Base-by-base conservation (phyloP, 179 eudicot species). In the Heliamphora pulchella region DNA sequence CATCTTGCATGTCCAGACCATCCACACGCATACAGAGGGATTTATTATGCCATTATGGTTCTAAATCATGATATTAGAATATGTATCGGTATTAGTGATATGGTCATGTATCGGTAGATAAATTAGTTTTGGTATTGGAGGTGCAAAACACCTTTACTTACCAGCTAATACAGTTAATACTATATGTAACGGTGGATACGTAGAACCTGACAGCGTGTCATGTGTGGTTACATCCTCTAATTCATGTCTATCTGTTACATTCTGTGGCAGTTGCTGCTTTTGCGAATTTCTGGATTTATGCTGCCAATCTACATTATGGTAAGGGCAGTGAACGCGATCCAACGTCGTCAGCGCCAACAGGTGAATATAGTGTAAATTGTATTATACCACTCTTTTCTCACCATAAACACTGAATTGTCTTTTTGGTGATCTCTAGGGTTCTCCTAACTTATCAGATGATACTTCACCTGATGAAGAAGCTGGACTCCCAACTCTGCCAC, bases 381-480 rank as follows among this genome's bases (percentile, higher is more conserved):
- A 18, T 18, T 39, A 5, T 10, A 9, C 8, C 3, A 20, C 7
- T 7, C 8, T 10, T 39, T 70, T 66, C 39, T 54, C 39, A 13
- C 41, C 7, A 20, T 31, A 18, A 46, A 3, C 13, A 13, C 14
- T 31, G 31, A 10, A 62, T 8, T 46, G 15, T 63, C 71, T 82
- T 41, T 53, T 65, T 7, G 20, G 13, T 17, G 10, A 15, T 5
- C 44, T 54, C 55, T 55, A 77, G 81, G 81, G 51, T 71, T 76
- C 81, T 78, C 57, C 71, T 18, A 67, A 20, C 44, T 6, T 75
- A 58, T 74, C 87, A 15, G 57, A 76, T 39, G 57, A 76, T 39
- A 13, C 82, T 31, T 71, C 89, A 59, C 82, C 89, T 5, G 89
- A 88, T 11, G 91, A 84, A 72, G 93, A 87, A 82, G 76, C 72